Base-by-base conservation (phyloP, 2,329 filamentous ascomycete genomes). In the Exophiala mesophila region DNA sequence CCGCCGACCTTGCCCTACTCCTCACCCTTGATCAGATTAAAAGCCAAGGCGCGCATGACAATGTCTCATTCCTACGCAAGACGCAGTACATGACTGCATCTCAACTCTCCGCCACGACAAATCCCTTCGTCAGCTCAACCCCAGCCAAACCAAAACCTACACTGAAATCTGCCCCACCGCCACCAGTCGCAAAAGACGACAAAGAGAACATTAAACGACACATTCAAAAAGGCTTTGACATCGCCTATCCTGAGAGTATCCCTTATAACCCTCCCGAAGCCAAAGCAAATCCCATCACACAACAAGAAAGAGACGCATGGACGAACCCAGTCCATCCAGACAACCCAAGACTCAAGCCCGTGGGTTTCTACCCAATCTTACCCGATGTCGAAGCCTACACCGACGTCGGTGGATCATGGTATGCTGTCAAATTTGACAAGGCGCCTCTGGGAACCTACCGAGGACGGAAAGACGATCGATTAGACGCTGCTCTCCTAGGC, bases 61-160 rank as follows among this genome's bases (percentile, higher is more conserved):
- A 83, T 13, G 82, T 83, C 50, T 88, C 95, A 40, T 98, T 98
- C 76, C 77, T 98, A 55, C 87, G 92, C 44, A 81, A 90, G 58
- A 97, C 92, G 42, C 92, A 98, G 65, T 97, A 97, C 68, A 96
- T 95, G 59, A 66, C 67, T 18, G 60, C 67, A 5, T 44, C 43
- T 15, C 50, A 51, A 39, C 42, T 46, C 21, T 57, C 60, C 31
- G 58, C 57, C 23, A 59, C 58, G 4, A 57, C 60, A 2, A 63
- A 65, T 24, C 59, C 60, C 7, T 46, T 47, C 59, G 18, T 50
- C 18, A 41, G 47, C 29, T 37, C 23, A 12, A 19, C 45, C 2
- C 41, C 10, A 15, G 13, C 46, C 35, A 39, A 33, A 19, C 44
- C 18, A 36, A 46, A 56, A 49, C 17, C 54, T 61, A 33, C 66